Conservation (phyloP, 108 stramenopile species). For the Discostella stelligeroides region DNA sequence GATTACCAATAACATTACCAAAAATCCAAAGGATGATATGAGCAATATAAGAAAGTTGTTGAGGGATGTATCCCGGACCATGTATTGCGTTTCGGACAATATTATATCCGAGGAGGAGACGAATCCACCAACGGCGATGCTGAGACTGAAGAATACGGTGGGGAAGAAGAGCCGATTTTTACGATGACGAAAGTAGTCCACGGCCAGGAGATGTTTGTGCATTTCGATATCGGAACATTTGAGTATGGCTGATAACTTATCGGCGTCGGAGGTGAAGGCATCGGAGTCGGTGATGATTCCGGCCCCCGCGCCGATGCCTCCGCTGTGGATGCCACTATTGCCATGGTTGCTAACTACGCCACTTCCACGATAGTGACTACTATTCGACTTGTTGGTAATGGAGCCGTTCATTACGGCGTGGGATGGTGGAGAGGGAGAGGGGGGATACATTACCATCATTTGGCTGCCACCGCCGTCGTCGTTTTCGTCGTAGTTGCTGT, state of each 20-base stretch:
- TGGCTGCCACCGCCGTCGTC: too few relatives aligned
- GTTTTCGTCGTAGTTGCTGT: too few relatives aligned
- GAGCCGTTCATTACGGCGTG: too few relatives aligned
- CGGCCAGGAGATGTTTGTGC: conserved; percentile 30
- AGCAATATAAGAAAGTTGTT: conserved; percentile 23
- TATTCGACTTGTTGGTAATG: too few relatives aligned
- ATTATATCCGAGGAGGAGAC: conserved; percentile 20
- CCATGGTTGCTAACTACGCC: too few relatives aligned
- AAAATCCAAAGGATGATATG: conserved; percentile 23
- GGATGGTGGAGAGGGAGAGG: too few relatives aligned
- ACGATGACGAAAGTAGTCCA: conserved; percentile 27
- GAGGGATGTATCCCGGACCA: conserved; percentile 18
- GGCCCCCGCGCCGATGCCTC: background rate
- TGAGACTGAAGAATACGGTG: conserved; percentile 11
- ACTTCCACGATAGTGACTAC: too few relatives aligned
- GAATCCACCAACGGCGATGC: conserved; percentile 25
- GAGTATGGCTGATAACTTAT: conserved; percentile 33
- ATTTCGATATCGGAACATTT: conserved; percentile 25
- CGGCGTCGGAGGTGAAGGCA: conserved; percentile 24
- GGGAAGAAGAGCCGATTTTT: conserved; percentile 28
- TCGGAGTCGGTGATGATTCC: conserved; percentile 15
- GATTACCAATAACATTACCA: conserved; percentile 20
- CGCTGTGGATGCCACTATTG: too few relatives aligned
- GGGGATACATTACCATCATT: too few relatives aligned
- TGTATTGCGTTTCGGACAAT: conserved; percentile 3